Base-by-base conservation (phyloP, 2,329 filamentous ascomycete species). In the Paecilomyces dactylethromorphus region DNA sequence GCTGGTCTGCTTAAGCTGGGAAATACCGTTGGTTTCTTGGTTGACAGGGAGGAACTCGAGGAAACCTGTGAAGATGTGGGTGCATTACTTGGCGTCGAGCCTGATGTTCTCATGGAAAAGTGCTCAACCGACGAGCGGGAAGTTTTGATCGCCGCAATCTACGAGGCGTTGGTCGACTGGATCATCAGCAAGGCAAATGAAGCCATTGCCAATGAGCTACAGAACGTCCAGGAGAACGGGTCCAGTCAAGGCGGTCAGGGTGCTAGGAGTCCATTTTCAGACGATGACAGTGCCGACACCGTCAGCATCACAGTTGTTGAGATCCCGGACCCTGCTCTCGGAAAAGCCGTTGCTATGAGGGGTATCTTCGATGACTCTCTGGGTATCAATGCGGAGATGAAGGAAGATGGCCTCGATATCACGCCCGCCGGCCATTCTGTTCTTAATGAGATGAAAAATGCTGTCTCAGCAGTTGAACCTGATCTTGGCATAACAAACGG, bases 331-430 rank as follows among this genome's bases (percentile, higher is more conserved):
- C 87, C 90, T 31, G 82, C 84, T 1, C 80, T 99, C 0, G 92
- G 90, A 59, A 97, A 94, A 74, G 94, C 93, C 0, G 76, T 95
- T n/a, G 86, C 90, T 12, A 86, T 99, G 78, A 89, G 91, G 45
- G 91, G 90, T 13, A 85, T 97, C 35, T 99, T 99, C 67, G 93
- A 99, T 65, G 94, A 97, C 67, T 85, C 81, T n/a, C 80, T 88
- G 21, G 94, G 94, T 56, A 97, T 99, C 77, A 97, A 97, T 66
- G 84, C 89, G 0, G 94, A 99, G 78, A 97, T 99, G 92, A 96
- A 93, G 69, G 88, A 93, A 62, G 94, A 99, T 65, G 94, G 94
- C 10, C 84, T 99, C 0, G 84, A 90, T n/a, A 83, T 95, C 1
- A 77, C 83, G 0, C 67, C 87, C 0, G 86, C 86, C 1, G 89